phyloP scores from a whole-genome alignment of 805 yeast species.

The Cyberlindnera amylophila region DNA sequence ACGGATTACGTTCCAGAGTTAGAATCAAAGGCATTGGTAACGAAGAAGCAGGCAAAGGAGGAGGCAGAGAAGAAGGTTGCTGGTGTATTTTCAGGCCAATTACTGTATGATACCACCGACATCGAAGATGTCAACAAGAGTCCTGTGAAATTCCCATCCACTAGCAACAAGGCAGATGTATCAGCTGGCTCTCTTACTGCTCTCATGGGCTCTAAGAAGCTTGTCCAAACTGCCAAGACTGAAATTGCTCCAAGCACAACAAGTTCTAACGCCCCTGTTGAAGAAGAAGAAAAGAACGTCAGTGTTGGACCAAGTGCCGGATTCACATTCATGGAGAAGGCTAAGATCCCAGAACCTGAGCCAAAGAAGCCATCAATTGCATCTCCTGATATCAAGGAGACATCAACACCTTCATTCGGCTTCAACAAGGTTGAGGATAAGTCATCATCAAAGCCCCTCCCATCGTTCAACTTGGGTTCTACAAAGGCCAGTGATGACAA shows the following conservation, averaged over 20 bases:
- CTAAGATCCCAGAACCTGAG: neutral
- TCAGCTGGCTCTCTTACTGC: conserved; percentile 16
- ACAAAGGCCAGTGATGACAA: conserved; percentile 1
- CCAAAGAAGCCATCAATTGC: neutral
- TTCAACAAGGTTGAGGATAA: conserved; percentile 1
- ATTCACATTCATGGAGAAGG: conserved; percentile 23
- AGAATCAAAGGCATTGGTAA: conserved; percentile 13
- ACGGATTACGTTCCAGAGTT: conserved; percentile 23
- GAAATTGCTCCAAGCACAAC: conserved; percentile 2
- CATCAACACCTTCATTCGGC: conserved; percentile 14
- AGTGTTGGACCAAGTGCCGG: conserved; percentile 29
- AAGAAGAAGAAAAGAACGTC: conserved; percentile 2
- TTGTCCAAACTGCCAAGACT: conserved; percentile 15
- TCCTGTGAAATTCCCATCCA: conserved; percentile 21
- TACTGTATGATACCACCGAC: conserved; percentile 24
- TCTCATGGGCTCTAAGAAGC: conserved; percentile 18
- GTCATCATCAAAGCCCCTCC: conserved; percentile 3
- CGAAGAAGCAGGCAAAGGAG: conserved; percentile 11
- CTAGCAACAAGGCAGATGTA: conserved; percentile 1
- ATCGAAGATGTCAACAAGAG: conserved; percentile 17
- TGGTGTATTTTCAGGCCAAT: conserved; percentile 27
- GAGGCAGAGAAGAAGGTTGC: conserved; percentile 23
- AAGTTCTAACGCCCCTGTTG: neutral
- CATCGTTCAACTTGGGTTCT: conserved; percentile 13
- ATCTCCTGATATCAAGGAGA: conserved; percentile 8